Base-by-base conservation (phyloP, 2,329 filamentous ascomycete genomes). In the Orbilia oligospora region DNA sequence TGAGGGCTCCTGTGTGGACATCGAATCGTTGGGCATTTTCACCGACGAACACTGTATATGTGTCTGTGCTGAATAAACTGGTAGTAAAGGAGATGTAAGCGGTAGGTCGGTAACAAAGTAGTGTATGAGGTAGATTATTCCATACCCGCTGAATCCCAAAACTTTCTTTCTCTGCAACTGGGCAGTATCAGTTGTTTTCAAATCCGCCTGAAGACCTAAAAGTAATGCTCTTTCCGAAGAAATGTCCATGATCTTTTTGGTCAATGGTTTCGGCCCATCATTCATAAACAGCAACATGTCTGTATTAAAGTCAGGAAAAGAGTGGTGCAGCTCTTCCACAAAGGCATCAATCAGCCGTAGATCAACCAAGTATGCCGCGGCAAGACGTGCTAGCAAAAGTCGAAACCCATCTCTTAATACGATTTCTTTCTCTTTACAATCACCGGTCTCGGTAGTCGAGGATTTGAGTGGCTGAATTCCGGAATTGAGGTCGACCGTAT, bases 231-330 rank as follows among this genome's bases (percentile, higher is more conserved):
- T 3, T 30, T 30, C 8, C 8, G 8, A 30, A 8, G 30, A 8
- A 10, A 10, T 38, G 8, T 14, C 36, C 30, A 30, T 30, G 30
- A 9, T 38, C 36, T 38, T 10, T 5, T 10, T 5, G 18, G 16
- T n/a, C n/a, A n/a, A 18, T 38, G 12, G 0, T 16, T 48, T 33
- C 8, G 24, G 2, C 5, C 61, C 24, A 18, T 55, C 41, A 18
- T 55, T 71, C 10, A 75, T 63, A 20, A 75, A 75, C 41, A 75
- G 27, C 46, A 75, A 18, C 64, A 75, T 68, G 20, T 75, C 71
- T 16, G 71, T 75, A 38, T 48, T 75, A 33, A 75, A 75, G 30
- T 75, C 71, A n/a, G 71, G 64, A 38, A 69, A 69, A 1, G 22
- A 38, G 24, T 75, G 53, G 27, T 75, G 71, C 18, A 64, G 18